Conservation (phyloP, 2,329 filamentous ascomycete genomes). For the Venturia pyrina region DNA sequence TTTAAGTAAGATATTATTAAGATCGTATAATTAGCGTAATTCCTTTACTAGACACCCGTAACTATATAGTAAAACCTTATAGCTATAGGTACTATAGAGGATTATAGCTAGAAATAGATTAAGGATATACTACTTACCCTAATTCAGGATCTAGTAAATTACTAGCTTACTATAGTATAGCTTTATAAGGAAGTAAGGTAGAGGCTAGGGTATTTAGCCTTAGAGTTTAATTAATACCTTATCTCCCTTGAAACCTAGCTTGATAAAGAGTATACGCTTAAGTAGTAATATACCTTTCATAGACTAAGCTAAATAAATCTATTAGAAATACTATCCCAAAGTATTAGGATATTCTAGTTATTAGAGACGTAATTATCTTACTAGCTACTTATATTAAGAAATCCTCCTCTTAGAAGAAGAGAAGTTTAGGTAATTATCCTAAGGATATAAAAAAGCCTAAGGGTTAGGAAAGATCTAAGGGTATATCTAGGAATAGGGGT, state of each 20-base stretch:
- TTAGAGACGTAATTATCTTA: no score
- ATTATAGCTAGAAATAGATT: background rate
- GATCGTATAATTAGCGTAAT: background rate
- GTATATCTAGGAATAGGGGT: background rate
- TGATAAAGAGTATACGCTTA: background rate
- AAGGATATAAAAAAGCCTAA: no score
- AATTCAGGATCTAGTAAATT: background rate
- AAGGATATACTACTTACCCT: background rate
- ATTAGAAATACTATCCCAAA: no score
- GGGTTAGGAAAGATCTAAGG: no score
- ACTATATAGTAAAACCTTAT: background rate
- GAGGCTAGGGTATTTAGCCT: background rate
- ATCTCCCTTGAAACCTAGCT: background rate
- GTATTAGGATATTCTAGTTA: no score
- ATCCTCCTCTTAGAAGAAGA: no score
- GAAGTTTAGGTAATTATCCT: no score
- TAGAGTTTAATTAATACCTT: slow-evolving; percentile 7
- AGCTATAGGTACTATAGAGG: background rate
- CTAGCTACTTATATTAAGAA: background rate
- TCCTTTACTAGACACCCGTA: background rate
- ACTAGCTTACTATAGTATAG: background rate
- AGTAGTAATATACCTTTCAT: no score
- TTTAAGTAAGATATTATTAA: background rate
- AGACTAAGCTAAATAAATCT: no score
- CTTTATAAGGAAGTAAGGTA: slow-evolving; percentile 1